Percentiles rank a stretch among this genome's conserved stretches.
Evolutionary conservation across 1,284 basidiomycete genomes (phyloP).

Genomic region (Pseudozyma hubeiensis): DNA sequence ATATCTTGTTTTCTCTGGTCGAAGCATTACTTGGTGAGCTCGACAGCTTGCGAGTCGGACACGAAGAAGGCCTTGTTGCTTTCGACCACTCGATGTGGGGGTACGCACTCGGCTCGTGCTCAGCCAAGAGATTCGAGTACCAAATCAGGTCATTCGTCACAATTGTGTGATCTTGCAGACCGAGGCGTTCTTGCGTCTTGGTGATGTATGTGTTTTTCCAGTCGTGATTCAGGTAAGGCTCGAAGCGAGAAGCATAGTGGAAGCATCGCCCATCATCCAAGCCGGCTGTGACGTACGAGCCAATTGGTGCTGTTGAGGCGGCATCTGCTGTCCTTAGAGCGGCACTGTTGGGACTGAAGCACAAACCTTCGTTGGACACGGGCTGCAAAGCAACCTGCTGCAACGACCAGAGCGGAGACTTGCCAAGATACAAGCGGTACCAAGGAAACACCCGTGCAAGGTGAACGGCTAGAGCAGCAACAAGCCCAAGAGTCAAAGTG

Average conservation of each 20-base stretch:
- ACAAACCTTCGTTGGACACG: no score
- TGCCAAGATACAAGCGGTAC: no score
- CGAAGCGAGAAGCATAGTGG: slow-evolving; percentile 20
- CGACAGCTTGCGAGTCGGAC: background rate
- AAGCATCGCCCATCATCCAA: slow-evolving; percentile 5
- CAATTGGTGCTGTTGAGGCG: slow-evolving; percentile 4
- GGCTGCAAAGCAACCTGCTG: no score
- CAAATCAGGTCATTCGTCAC: slow-evolving; percentile 19
- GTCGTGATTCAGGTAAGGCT: slow-evolving; percentile 4
- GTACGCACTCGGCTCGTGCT: slow-evolving; percentile 3
- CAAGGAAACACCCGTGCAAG: no score
- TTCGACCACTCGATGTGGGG: slow-evolving; percentile 11
- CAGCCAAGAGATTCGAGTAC: slow-evolving; percentile 28
- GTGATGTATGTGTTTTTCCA: slow-evolving; percentile 26
- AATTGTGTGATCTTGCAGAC: background rate
- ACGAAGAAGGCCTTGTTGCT: background rate
- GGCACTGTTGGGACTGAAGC: no score
- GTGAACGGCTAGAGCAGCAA: no score
- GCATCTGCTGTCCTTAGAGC: no score
- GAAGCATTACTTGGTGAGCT: background rate
- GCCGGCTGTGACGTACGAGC: slow-evolving; percentile 2
- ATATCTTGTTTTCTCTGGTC: background rate
- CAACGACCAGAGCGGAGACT: no score
- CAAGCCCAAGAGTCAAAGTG: no score
- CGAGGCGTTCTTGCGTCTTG: slow-evolving; percentile 4